These are phyloP conservation scores for Betula pendula DNA, from an alignment of 306 rosid genomes.

Conservation along the genomic window DNA sequence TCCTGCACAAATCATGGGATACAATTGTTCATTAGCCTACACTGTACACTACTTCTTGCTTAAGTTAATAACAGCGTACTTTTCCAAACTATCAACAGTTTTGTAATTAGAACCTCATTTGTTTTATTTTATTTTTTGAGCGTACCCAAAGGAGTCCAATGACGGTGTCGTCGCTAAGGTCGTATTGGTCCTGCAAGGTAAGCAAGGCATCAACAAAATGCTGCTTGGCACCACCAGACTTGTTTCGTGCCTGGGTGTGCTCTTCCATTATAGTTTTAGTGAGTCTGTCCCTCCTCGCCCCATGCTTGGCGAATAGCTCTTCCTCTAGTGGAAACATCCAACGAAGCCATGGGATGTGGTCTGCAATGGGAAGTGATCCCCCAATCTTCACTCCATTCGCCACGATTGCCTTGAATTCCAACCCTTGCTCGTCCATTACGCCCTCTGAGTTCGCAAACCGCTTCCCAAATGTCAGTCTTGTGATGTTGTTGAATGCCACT, in stretches of 20 bases:
- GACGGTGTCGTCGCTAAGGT: slow-evolving; percentile 86
- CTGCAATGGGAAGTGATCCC: slow-evolving; percentile 73
- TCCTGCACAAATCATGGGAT: slow-evolving; percentile 23
- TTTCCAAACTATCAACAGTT: too few relatives aligned
- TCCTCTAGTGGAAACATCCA: slow-evolving; percentile 89
- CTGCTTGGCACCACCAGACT: slow-evolving; percentile 65
- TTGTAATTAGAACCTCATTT: too few relatives aligned
- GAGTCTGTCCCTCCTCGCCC: slow-evolving; percentile 66
- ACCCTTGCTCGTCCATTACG: slow-evolving; percentile 64
- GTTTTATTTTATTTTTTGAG: too few relatives aligned
- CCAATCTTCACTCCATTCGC: slow-evolving; percentile 74
- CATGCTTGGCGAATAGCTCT: slow-evolving; percentile 68
- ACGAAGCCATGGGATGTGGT: slow-evolving; percentile 79
- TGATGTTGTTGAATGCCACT: slow-evolving; percentile 89
- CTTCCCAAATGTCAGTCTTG: slow-evolving; percentile 84
- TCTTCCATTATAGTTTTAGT: slow-evolving; percentile 85
- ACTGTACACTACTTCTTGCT: too few relatives aligned
- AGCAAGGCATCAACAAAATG: slow-evolving; percentile 89
- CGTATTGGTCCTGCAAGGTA: slow-evolving; percentile 72
- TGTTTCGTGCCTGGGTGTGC: slow-evolving; percentile 64
- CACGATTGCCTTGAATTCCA: slow-evolving; percentile 63
- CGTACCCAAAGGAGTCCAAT: slow-evolving; percentile 89
- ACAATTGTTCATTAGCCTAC: neutral
- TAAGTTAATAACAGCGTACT: too few relatives aligned
- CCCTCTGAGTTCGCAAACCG: slow-evolving; percentile 74